A percentile compares a stretch with the other conserved stretches of the same genome.
Evolutionary conservation across 2,329 filamentous ascomycete species (phyloP).

Genomic region (Meredithiella fracta): DNA sequence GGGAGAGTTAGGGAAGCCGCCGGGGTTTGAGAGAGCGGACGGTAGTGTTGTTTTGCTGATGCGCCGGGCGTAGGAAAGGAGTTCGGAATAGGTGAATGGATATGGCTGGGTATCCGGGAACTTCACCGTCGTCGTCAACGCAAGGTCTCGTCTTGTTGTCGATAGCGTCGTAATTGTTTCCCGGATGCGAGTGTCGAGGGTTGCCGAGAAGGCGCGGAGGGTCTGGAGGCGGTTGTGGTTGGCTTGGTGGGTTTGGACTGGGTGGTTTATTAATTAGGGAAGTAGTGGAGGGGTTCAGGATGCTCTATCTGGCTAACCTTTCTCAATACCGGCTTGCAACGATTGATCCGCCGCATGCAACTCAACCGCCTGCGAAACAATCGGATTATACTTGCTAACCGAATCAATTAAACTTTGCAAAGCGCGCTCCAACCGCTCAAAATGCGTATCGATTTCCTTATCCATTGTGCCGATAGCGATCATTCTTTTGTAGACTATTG

Average conservation of each 20-base stretch:
- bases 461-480: conserved; percentile 36
- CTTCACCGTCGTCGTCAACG: conserved; percentile 41
- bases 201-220: conserved; percentile 48
- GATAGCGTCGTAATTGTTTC: conserved; percentile 54
- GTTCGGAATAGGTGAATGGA: conserved; percentile 51
- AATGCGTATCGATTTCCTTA: conserved; percentile 41
- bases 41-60: conserved; percentile 70
- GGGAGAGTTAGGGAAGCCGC: conserved; percentile 17
- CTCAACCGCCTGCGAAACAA: conserved; percentile 47
- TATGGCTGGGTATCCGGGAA: conserved; percentile 36
- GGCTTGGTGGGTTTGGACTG: conserved; percentile 58
- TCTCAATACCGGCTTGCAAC: conserved; percentile 47
- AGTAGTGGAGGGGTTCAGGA: neutral
- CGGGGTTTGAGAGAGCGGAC: conserved; percentile 26
- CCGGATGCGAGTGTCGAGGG: conserved; percentile 57
- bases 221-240: conserved; percentile 53
- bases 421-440: conserved; percentile 50
- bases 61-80: conserved; percentile 60
- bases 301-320: conserved; percentile 34
- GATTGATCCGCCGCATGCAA: conserved; percentile 54
- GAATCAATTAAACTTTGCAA: conserved; percentile 59
- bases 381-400: conserved; percentile 68
- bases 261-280: neutral
- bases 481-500: too few species aligned
- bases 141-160: conserved; percentile 55